phyloP scores from a whole-genome alignment of 352 stramenopile genomes.

The Globisporangium carolinianum region DNA sequence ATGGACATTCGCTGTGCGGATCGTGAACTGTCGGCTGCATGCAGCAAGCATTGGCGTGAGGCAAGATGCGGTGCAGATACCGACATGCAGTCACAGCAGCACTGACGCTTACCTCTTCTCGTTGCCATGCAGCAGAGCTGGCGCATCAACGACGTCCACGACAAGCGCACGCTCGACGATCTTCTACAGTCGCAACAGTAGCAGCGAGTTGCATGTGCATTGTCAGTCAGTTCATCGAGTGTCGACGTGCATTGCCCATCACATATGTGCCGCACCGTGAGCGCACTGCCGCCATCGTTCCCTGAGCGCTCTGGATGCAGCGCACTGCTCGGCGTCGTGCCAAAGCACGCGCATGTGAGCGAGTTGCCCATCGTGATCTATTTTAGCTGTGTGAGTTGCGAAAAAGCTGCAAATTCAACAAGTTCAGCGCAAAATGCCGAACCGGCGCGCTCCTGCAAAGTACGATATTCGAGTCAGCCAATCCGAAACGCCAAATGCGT shows the following conservation, averaged over 20 bases:
- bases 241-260: too few species aligned
- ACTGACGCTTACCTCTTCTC: not conserved
- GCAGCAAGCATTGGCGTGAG: not conserved
- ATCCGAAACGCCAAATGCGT: constrained; percentile 1
- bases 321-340: not conserved
- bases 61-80: not conserved
- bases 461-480: not conserved
- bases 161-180: constrained; percentile 4
- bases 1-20: constrained; percentile 9
- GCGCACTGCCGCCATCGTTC: not conserved
- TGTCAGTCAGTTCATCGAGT: too few species aligned
- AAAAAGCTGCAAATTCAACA: not conserved
- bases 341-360: constrained; percentile 16
- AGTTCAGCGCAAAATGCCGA: not conserved
- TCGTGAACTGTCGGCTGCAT: constrained; percentile 5
- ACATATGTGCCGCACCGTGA: not conserved
- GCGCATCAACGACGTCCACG: constrained; percentile 7
- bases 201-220: not conserved
- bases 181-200: not conserved
- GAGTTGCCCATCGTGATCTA: constrained; percentile 16
- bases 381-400: not conserved
- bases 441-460: constrained; percentile 4
- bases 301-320: not conserved
- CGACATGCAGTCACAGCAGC: too few species aligned
- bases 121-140: constrained; percentile 3